These are phyloP conservation scores for Corymbia citriodora DNA, from an alignment of 441 rosid genomes.

Conservation along the genomic window DNA sequence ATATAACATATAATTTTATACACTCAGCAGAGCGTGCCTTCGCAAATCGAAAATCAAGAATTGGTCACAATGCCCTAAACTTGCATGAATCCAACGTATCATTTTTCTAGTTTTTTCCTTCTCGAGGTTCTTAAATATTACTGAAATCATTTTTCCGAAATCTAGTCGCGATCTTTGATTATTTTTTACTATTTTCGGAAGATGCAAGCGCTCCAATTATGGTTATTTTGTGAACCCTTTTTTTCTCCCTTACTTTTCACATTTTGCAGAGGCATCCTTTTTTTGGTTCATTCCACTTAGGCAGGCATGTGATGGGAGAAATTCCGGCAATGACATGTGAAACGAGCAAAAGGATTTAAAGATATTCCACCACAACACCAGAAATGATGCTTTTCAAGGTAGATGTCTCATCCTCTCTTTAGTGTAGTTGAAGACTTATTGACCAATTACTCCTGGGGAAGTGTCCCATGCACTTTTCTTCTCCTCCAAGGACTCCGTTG, in stretches of 20 bases:
- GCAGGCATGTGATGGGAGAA: neutral
- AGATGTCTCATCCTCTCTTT: neutral
- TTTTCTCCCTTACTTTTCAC: neutral
- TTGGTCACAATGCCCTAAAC: neutral
- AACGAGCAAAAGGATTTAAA: neutral
- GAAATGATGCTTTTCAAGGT: neutral
- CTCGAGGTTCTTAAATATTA: neutral
- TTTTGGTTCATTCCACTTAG: neutral
- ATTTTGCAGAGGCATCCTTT: neutral
- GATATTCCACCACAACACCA: neutral
- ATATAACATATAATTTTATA: too few species aligned
- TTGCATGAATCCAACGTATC: neutral
- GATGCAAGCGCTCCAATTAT: neutral
- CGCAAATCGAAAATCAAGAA: neutral
- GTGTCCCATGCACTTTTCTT: neutral
- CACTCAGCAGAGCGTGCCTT: neutral
- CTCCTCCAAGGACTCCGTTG: neutral
- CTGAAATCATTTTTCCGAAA: too few species aligned
- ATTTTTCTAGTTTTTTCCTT: neutral
- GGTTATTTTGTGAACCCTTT: neutral
- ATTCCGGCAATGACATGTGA: neutral
- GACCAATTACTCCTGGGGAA: neutral
- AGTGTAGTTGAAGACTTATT: neutral
- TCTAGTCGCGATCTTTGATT: too few species aligned
- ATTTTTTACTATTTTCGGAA: neutral